Evolutionary conservation across 164 flowering plant genomes (phyloP).

Genomic region (Dillenia suffruticosa): DNA sequence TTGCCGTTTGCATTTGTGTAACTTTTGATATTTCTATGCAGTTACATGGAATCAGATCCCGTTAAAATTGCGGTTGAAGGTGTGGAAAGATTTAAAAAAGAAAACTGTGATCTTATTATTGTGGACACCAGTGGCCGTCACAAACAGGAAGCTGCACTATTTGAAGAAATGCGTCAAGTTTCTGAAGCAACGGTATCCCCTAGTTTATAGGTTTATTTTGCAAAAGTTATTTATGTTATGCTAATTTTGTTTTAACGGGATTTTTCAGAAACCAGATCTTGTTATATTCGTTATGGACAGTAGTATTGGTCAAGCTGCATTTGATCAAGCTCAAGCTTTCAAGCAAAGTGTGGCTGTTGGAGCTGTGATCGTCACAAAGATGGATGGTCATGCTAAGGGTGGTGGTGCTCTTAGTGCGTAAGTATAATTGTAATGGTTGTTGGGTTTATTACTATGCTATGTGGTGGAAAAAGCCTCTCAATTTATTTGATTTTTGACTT

Average conservation of each 20-base stretch:
- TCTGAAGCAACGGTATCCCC: slow-evolving; percentile 81
- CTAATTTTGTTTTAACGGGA: slow-evolving; percentile 4
- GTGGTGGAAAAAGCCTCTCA: too few species aligned
- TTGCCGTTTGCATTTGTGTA: not conserved
- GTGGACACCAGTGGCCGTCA: slow-evolving; percentile 99
- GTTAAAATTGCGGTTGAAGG: slow-evolving; percentile 96
- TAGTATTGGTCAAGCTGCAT: slow-evolving; percentile 99
- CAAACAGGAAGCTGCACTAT: slow-evolving; percentile 94
- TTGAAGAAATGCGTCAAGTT: slow-evolving; percentile 99
- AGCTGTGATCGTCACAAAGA: slow-evolving; percentile 90
- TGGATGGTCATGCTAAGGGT: slow-evolving; percentile 92
- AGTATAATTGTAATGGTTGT: slow-evolving; percentile 21
- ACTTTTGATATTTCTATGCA: slow-evolving; percentile 25
- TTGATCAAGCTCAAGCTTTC: slow-evolving; percentile 98
- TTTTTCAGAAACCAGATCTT: slow-evolving; percentile 93
- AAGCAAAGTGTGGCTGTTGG: slow-evolving; percentile 97
- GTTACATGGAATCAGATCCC: slow-evolving; percentile 97
- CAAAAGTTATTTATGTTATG: not conserved
- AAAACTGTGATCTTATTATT: slow-evolving; percentile 94
- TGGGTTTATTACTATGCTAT: too few species aligned
- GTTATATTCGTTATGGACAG: slow-evolving; percentile 98
- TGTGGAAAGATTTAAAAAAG: slow-evolving; percentile 89
- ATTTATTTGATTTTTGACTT: too few species aligned
- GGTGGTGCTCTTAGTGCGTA: slow-evolving; percentile 96
- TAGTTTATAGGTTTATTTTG: not conserved